Conservation (phyloP, 495 filamentous ascomycete genomes). For the Choiromyces venosus region DNA sequence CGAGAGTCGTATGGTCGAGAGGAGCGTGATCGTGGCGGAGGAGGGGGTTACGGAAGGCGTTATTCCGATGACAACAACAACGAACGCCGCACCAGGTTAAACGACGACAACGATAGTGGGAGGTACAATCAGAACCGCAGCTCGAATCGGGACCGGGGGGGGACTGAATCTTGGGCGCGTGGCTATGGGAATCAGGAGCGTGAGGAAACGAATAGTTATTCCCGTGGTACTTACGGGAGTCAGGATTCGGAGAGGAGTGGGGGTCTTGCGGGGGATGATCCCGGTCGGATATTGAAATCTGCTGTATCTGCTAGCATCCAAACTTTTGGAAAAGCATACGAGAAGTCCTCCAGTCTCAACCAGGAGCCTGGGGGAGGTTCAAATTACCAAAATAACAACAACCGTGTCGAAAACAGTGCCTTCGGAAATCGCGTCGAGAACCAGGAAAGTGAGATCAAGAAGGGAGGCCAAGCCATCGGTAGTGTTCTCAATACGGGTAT, state of each 20-base stretch:
- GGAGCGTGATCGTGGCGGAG: background rate
- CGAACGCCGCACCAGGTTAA: background rate
- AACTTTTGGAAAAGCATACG: constrained; percentile 27
- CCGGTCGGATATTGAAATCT: constrained; percentile 11
- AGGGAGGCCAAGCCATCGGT: background rate
- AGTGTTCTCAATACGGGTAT: constrained; percentile 1
- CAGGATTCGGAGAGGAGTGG: background rate
- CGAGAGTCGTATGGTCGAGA: background rate
- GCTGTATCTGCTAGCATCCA: constrained; percentile 18
- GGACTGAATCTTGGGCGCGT: background rate
- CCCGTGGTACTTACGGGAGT: background rate
- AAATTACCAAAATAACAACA: constrained; percentile 1
- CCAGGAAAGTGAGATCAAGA: background rate
- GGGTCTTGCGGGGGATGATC: background rate
- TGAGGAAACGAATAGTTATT: background rate
- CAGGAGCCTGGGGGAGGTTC: constrained; percentile 1
- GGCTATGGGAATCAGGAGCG: background rate
- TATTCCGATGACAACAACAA: constrained; percentile 5
- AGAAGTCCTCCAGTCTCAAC: constrained; percentile 23
- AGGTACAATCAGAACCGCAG: background rate
- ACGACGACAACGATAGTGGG: background rate
- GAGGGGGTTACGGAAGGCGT: background rate
- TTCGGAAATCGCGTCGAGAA: constrained; percentile 27
- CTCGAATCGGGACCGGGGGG: background rate
- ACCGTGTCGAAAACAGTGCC: constrained; percentile 13